Conservation (phyloP, 169 alveolate genomes). For the Eimeria maxima region DNA sequence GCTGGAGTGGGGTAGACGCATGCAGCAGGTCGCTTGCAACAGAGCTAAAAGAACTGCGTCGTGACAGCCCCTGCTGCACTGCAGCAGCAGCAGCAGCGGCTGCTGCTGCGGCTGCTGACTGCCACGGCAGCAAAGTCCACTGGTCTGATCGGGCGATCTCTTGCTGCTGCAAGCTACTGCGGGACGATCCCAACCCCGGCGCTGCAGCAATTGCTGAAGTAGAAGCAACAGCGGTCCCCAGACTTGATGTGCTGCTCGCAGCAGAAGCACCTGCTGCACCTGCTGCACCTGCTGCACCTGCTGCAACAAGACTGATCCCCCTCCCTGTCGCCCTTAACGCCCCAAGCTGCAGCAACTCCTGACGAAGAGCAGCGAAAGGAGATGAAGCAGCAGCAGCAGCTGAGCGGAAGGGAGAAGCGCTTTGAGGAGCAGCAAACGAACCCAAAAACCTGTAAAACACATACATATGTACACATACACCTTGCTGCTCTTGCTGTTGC, state of each 20-base stretch:
- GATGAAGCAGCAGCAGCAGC: neutral
- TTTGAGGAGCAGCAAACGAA: neutral
- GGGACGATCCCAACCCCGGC: neutral
- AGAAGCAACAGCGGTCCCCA: neutral
- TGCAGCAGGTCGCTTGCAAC: slow-evolving; percentile 46
- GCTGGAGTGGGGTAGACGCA: neutral
- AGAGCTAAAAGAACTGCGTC: slow-evolving; percentile 56
- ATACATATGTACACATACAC: neutral
- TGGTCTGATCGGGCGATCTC: neutral
- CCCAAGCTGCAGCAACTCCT: slow-evolving; percentile 1
- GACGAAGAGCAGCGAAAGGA: slow-evolving; percentile 42
- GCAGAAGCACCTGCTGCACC: neutral
- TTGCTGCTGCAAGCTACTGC: neutral
- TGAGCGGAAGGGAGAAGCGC: neutral
- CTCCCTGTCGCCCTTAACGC: slow-evolving; percentile 19
- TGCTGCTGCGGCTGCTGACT: slow-evolving; percentile 51
- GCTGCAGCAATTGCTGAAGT: neutral
- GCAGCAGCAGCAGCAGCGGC: slow-evolving; percentile 52
- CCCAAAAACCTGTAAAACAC: slow-evolving; percentile 6
- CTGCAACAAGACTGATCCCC: neutral
- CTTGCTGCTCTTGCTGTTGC: neutral
- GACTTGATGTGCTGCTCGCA: slow-evolving; percentile 47
- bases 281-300: neutral
- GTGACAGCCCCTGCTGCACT: slow-evolving; percentile 26
- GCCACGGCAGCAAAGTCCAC: slow-evolving; percentile 60